A percentile compares a stretch with the other conserved stretches of the same genome.
Evolutionary conservation across 1,139 yeast species (phyloP).

Genomic region (Yamadazyma sp.): DNA sequence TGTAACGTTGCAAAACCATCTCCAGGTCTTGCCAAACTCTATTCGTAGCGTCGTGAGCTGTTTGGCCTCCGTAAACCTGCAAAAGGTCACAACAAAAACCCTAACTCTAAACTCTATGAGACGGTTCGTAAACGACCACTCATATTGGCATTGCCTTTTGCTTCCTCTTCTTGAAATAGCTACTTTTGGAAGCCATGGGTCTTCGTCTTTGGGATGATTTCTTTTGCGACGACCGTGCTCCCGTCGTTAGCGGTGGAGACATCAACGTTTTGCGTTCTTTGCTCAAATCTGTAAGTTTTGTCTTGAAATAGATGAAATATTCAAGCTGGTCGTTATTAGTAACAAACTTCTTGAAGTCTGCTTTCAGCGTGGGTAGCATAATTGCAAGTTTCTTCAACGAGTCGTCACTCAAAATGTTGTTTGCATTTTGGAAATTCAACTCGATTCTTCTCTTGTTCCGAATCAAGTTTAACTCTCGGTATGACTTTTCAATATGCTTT

Average conservation of each 20-base stretch:
- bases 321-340: constrained; percentile 42
- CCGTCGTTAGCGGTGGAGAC: neutral
- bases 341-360: constrained; percentile 46
- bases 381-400: constrained; percentile 57
- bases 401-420: constrained; percentile 47
- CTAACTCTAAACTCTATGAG: no score
- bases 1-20: neutral
- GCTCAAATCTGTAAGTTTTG: constrained; percentile 37
- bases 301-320: constrained; percentile 50
- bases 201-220: constrained; percentile 1
- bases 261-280: constrained; percentile 8
- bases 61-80: no score
- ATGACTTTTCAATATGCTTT: constrained; percentile 39
- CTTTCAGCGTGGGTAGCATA: constrained; percentile 52
- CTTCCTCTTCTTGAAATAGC: constrained; percentile 2
- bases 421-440: constrained; percentile 36
- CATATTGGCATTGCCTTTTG: constrained; percentile 9
- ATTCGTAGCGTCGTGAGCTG: no score
- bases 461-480: constrained; percentile 42
- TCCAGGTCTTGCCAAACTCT: no score
- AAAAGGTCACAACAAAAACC: no score
- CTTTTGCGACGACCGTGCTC: neutral
- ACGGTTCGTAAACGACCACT: no score
- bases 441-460: constrained; percentile 47
- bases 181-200: neutral